Conservation (phyloP, 345 rosid species). For the Camelina laxa region DNA sequence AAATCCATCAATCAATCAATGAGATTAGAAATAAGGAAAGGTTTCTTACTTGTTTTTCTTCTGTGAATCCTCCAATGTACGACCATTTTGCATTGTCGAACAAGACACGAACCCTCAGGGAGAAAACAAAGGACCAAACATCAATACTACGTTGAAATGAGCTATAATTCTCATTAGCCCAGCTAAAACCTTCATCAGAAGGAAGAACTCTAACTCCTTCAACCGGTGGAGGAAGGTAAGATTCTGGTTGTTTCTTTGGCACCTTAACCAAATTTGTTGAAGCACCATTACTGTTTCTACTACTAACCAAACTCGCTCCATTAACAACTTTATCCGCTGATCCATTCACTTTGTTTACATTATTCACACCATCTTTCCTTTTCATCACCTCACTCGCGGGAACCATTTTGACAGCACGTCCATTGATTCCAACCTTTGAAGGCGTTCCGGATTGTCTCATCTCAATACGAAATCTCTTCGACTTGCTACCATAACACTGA, state of each 20-base stretch:
- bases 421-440: conserved; percentile 58
- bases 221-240: conserved; percentile 59
- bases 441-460: conserved; percentile 65
- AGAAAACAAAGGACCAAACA: conserved; percentile 86
- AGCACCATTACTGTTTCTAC: conserved; percentile 43
- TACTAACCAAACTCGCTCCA: conserved; percentile 62
- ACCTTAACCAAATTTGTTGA: conserved; percentile 50
- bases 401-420: conserved; percentile 75
- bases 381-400: conserved; percentile 73
- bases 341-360: conserved; percentile 62
- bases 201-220: conserved; percentile 77
- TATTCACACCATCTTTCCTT: conserved; percentile 49
- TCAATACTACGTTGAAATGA: conserved; percentile 74
- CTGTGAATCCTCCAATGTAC: conserved; percentile 71
- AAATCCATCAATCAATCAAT: not conserved
- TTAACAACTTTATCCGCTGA: conserved; percentile 56
- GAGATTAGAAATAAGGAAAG: conserved; percentile 15
- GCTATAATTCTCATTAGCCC: conserved; percentile 93
- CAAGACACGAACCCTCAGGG: conserved; percentile 71
- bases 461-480: conserved; percentile 51
- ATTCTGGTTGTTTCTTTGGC: conserved; percentile 46
- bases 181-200: conserved; percentile 91
- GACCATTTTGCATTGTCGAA: conserved; percentile 94
- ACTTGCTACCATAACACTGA: conserved; percentile 35
- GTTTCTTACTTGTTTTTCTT: conserved; percentile 73